Evolutionary conservation across 495 filamentous ascomycete genomes (phyloP).

Genomic region (Melanomma pulvis-pyrius): DNA sequence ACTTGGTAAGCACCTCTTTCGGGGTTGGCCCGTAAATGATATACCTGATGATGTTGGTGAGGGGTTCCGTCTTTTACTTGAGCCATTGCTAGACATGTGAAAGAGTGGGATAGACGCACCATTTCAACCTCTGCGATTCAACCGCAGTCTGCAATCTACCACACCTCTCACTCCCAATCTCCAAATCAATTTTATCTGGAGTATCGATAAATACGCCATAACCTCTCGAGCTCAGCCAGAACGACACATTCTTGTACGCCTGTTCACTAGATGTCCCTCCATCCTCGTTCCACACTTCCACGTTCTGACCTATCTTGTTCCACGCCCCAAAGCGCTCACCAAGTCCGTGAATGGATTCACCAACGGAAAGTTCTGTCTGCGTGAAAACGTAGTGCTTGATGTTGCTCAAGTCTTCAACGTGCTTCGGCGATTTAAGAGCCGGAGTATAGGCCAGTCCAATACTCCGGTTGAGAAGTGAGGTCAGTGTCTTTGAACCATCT

Average conservation of each 20-base stretch:
- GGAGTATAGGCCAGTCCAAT: constrained; percentile 35
- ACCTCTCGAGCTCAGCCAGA: constrained; percentile 67
- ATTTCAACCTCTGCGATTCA: constrained; percentile 61
- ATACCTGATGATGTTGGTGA: constrained; percentile 35
- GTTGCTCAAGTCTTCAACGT: constrained; percentile 36
- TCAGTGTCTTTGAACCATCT: constrained; percentile 27
- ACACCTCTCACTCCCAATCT: constrained; percentile 69
- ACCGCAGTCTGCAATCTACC: constrained; percentile 63
- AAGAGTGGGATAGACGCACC: constrained; percentile 43
- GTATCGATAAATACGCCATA: constrained; percentile 69
- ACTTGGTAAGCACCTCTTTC: constrained; percentile 67
- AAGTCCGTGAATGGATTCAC: constrained; percentile 69
- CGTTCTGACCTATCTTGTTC: constrained; percentile 68
- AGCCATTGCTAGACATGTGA: too few relatives aligned
- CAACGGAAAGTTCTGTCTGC: constrained; percentile 60
- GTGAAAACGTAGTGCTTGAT: constrained; percentile 34
- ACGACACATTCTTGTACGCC: constrained; percentile 75
- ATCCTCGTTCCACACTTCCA: constrained; percentile 73
- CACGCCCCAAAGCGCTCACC: constrained; percentile 73
- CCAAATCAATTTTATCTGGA: constrained; percentile 47
- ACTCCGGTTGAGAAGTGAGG: constrained; percentile 32
- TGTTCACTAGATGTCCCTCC: constrained; percentile 71
- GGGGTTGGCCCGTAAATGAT: constrained; percentile 68
- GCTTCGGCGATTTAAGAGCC: constrained; percentile 42
- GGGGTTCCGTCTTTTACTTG: neutral